A percentile compares a stretch with the other conserved stretches of the same genome.
phyloP scores from a whole-genome alignment of 176 grass and related monocot species.

The Avena insularis region DNA sequence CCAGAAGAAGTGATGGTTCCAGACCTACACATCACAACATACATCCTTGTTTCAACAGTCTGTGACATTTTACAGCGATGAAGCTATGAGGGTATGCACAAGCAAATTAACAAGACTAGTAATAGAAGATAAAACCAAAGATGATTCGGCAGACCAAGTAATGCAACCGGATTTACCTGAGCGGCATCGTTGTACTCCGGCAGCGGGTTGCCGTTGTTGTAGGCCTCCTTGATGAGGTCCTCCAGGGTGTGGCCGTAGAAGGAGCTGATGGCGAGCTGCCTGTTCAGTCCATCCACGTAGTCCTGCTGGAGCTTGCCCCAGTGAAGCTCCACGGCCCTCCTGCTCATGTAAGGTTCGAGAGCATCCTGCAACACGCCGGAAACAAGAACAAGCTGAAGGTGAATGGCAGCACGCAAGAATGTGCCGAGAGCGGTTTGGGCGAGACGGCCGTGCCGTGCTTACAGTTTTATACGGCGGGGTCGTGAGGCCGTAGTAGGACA shows the following conservation, averaged over 20 bases:
- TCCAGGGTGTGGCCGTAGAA: slow-evolving; percentile 89
- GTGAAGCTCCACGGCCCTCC: slow-evolving; percentile 73
- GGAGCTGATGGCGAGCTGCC: slow-evolving; percentile 66
- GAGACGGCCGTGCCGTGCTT: not conserved
- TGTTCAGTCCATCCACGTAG: slow-evolving; percentile 77
- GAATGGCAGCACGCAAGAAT: not conserved
- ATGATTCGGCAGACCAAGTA: not conserved
- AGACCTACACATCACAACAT: slow-evolving; percentile 55
- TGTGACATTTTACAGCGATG: not conserved
- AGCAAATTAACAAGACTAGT: not conserved
- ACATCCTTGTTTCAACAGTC: not conserved
- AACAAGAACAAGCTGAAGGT: not conserved
- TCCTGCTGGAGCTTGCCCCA: slow-evolving; percentile 83
- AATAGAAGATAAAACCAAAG: not conserved
- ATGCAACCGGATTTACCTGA: slow-evolving; percentile 43
- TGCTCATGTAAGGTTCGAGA: slow-evolving; percentile 94
- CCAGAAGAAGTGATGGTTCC: slow-evolving; percentile 97
- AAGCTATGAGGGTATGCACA: not conserved
- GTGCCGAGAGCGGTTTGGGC: not conserved
- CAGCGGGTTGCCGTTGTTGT: slow-evolving; percentile 94
- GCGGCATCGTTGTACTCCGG: slow-evolving; percentile 85
- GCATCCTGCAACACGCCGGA: slow-evolving; percentile 58
- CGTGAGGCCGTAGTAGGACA: slow-evolving; percentile 75
- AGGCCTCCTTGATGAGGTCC: slow-evolving; percentile 86
- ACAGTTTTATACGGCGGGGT: slow-evolving; percentile 85